These are phyloP conservation scores for Parastagonospora nodorum DNA, from an alignment of 2,329 filamentous ascomycete genomes.

Conservation along the genomic window DNA sequence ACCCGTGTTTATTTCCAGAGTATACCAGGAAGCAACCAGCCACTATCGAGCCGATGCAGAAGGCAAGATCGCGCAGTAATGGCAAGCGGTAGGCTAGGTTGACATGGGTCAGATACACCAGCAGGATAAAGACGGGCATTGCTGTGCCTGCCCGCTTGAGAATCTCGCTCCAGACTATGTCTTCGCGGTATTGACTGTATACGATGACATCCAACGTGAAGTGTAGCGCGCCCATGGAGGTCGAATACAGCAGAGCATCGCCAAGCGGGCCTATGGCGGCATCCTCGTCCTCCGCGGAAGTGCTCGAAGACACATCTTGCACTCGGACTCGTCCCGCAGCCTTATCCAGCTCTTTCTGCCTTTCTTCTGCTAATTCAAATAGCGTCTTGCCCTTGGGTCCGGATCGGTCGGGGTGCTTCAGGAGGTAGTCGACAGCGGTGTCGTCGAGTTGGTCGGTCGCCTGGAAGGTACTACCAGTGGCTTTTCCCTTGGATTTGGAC, in stretches of 20 bases:
- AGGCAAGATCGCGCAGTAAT: constrained; percentile 57
- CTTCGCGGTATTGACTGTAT: constrained; percentile 75
- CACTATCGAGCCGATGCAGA: constrained; percentile 64
- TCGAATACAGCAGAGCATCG: constrained; percentile 55
- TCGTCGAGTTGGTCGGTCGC: constrained; percentile 44
- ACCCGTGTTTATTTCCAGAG: constrained; percentile 78
- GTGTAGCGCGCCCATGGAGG: constrained; percentile 72
- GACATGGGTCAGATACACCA: constrained; percentile 53
- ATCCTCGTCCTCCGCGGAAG: constrained; percentile 43
- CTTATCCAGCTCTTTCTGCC: constrained; percentile 51
- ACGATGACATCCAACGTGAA: constrained; percentile 80
- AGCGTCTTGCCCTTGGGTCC: constrained; percentile 68
- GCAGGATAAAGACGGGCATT: constrained; percentile 51
- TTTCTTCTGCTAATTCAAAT: constrained; percentile 72
- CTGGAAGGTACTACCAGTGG: constrained; percentile 41
- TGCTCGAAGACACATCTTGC: constrained; percentile 41
- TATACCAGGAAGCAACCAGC: constrained; percentile 81
- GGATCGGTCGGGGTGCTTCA: constrained; percentile 72
- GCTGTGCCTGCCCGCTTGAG: constrained; percentile 55
- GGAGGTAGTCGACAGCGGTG: constrained; percentile 62
- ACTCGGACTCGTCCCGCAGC: constrained; percentile 46
- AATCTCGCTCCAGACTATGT: constrained; percentile 65
- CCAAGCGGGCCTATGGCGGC: constrained; percentile 52
- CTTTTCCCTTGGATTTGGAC: constrained; percentile 20
- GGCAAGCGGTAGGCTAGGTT: constrained; percentile 51